These are phyloP conservation scores for Populus davidiana DNA, from an alignment of 345 rosid genomes.

Conservation along the genomic window DNA sequence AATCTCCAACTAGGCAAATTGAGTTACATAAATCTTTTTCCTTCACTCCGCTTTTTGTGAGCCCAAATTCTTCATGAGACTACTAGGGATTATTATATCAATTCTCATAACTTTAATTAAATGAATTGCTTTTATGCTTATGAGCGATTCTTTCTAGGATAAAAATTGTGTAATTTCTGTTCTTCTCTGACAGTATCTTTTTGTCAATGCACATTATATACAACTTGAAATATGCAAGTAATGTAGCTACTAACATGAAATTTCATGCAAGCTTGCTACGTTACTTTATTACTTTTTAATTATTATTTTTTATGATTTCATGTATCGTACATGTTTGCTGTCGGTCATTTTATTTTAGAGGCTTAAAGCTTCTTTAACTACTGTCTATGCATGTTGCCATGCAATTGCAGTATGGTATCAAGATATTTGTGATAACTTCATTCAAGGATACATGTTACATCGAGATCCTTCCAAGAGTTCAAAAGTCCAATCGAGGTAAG, in stretches of 20 bases:
- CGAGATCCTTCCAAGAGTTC: slow-evolving; percentile 71
- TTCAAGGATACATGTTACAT: slow-evolving; percentile 87
- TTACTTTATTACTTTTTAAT: neutral
- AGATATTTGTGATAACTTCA: slow-evolving; percentile 84
- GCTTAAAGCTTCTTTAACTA: neutral
- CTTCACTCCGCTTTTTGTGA: neutral
- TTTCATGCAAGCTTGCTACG: neutral
- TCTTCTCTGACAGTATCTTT: neutral
- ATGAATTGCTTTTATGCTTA: neutral
- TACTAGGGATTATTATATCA: neutral
- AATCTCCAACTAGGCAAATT: neutral
- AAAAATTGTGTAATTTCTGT: neutral
- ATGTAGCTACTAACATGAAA: neutral
- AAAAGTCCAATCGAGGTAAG: slow-evolving; percentile 74
- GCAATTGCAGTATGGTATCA: slow-evolving; percentile 72
- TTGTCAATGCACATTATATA: neutral
- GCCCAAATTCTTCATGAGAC: neutral
- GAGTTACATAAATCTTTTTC: neutral
- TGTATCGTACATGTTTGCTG: neutral
- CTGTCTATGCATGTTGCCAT: neutral
- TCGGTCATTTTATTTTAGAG: neutral
- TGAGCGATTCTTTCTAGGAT: neutral
- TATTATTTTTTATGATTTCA: neutral
- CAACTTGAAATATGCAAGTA: neutral
- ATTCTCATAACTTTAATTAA: neutral